Evolutionary conservation across 768 basidiomycete species (phyloP).

Genomic region (Cyathus striatus): DNA sequence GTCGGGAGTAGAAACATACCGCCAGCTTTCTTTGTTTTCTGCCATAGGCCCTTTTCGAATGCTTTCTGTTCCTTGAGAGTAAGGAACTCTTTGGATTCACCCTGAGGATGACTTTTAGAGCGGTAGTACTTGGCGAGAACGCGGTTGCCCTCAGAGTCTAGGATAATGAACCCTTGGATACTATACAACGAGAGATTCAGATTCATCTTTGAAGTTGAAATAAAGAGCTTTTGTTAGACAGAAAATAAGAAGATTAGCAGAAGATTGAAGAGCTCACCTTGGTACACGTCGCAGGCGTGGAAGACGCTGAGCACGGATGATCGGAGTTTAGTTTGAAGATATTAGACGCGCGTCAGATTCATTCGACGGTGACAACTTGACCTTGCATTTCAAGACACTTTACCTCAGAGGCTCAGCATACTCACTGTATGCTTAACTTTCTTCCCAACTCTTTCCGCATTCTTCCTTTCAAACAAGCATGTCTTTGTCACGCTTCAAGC

Average conservation of each 20-base stretch:
- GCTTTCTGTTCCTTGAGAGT: slow-evolving; percentile 89
- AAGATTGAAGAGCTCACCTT: neutral
- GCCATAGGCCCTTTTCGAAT: slow-evolving; percentile 93
- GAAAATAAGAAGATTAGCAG: neutral
- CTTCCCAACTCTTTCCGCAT: too few relatives aligned
- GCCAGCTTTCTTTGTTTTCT: slow-evolving; percentile 92
- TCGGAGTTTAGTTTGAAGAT: neutral
- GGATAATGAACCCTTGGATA: slow-evolving; percentile 80
- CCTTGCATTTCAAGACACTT: neutral
- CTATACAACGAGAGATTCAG: slow-evolving; percentile 90
- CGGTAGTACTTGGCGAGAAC: slow-evolving; percentile 95
- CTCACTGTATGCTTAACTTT: too few relatives aligned
- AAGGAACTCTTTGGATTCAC: slow-evolving; percentile 57
- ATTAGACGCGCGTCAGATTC: neutral
- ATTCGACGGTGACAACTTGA: neutral
- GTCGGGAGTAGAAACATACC: slow-evolving; percentile 41
- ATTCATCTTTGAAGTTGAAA: too few relatives aligned
- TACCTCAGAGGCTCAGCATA: too few relatives aligned
- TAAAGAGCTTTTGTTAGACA: too few relatives aligned
- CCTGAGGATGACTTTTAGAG: slow-evolving; percentile 58
- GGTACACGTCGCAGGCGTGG: neutral
- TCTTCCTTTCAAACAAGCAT: too few relatives aligned
- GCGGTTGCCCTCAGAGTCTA: slow-evolving; percentile 94
- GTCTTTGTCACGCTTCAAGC: slow-evolving; percentile 37
- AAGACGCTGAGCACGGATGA: neutral